Conservation (phyloP, 371 early-diverging fungal genomes). For the Mortierella sp. region DNA sequence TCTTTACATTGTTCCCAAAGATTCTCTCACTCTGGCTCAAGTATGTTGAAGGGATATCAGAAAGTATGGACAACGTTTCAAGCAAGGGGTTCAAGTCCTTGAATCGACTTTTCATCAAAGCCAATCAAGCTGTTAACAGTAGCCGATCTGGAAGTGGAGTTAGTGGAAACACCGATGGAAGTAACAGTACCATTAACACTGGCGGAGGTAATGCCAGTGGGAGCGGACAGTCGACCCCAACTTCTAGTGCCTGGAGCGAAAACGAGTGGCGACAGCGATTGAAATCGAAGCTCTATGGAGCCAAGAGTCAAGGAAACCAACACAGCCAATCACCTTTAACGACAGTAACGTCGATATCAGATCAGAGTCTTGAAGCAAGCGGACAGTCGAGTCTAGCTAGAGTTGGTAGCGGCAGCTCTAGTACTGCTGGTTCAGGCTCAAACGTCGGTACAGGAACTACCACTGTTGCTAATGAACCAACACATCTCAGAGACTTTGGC, state of each 20-base stretch:
- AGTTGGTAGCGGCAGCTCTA: not conserved
- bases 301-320: not conserved
- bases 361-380: not conserved
- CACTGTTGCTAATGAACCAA: no score
- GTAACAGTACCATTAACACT: not conserved
- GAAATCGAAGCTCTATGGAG: not conserved
- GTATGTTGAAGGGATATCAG: slow-evolving; percentile 30
- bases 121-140: slow-evolving; percentile 2
- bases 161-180: no score
- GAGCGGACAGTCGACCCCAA: slow-evolving; percentile 12
- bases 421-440: not conserved
- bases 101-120: slow-evolving; percentile 34
- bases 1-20: slow-evolving; percentile 24
- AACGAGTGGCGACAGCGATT: slow-evolving; percentile 37
- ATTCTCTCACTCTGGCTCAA: slow-evolving; percentile 40
- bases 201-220: not conserved
- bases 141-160: slow-evolving; percentile 25
- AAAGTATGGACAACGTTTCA: slow-evolving; percentile 19
- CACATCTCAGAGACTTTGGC: slow-evolving; percentile 1
- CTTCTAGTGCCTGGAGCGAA: slow-evolving; percentile 4
- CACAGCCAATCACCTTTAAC: slow-evolving; percentile 6
- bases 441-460: no score
- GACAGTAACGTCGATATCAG: not conserved
- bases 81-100: slow-evolving; percentile 30
- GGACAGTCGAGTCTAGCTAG: no score